Percentiles rank a stretch among this genome's conserved stretches.
These are phyloP conservation scores for Chaetomium tenue DNA, from an alignment of 495 filamentous ascomycete species.

Conservation along the genomic window DNA sequence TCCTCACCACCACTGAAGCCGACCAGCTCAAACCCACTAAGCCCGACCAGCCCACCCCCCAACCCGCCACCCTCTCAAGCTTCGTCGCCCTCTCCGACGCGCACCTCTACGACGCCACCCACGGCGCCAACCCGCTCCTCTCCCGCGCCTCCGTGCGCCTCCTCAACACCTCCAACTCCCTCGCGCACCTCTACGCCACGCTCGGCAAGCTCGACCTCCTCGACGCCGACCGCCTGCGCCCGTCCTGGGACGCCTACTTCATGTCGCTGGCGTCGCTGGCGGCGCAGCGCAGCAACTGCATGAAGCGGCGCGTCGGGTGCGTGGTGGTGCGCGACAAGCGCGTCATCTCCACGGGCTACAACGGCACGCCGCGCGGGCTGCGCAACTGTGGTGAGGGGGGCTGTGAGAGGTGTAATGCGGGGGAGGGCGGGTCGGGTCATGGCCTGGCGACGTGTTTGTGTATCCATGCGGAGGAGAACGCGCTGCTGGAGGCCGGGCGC, in stretches of 20 bases:
- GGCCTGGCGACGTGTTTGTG: slow-evolving; percentile 85
- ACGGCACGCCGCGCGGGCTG: slow-evolving; percentile 85
- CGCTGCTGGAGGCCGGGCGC: slow-evolving; percentile 86
- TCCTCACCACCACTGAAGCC: slow-evolving; percentile 71
- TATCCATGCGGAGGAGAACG: slow-evolving; percentile 96
- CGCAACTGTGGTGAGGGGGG: slow-evolving; percentile 91
- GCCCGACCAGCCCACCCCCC: too few relatives aligned
- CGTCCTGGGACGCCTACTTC: slow-evolving; percentile 97
- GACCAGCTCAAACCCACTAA: too few relatives aligned
- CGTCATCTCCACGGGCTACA: slow-evolving; percentile 96
- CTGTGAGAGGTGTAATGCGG: slow-evolving; percentile 78
- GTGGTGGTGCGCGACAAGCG: slow-evolving; percentile 86
- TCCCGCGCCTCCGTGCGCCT: slow-evolving; percentile 77
- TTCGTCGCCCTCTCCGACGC: slow-evolving; percentile 76
- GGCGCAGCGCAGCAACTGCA: slow-evolving; percentile 90
- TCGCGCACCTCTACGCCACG: slow-evolving; percentile 65
- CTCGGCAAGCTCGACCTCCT: slow-evolving; percentile 70
- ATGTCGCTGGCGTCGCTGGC: slow-evolving; percentile 93
- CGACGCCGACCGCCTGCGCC: slow-evolving; percentile 75
- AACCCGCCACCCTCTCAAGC: slow-evolving; percentile 67
- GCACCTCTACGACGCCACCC: slow-evolving; percentile 66
- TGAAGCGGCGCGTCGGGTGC: slow-evolving; percentile 94
- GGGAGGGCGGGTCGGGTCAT: slow-evolving; percentile 64
- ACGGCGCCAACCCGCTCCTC: slow-evolving; percentile 68
- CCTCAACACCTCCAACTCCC: slow-evolving; percentile 74